Conservation (phyloP, 2,329 filamentous ascomycete species). For the Sarocladium brachiariae region DNA sequence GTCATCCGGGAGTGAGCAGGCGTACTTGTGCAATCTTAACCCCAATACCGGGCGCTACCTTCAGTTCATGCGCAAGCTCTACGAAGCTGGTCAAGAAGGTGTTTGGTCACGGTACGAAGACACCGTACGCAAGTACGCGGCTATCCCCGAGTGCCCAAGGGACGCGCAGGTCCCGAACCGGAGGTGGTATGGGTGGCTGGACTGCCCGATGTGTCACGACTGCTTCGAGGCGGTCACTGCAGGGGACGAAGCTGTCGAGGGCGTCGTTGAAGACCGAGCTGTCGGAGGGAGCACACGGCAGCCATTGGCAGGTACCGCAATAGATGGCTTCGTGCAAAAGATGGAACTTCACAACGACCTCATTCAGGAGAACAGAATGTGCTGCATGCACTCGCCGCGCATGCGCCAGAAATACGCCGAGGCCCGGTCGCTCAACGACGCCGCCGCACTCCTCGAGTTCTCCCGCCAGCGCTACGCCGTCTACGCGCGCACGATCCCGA, state of each 20-base stretch:
- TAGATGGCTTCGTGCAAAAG: neutral
- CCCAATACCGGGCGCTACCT: conserved; percentile 18
- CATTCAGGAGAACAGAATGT: conserved; percentile 22
- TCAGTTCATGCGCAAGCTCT: conserved; percentile 19
- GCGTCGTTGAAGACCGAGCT: conserved; percentile 10
- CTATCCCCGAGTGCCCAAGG: conserved; percentile 22
- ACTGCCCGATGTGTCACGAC: conserved; percentile 26
- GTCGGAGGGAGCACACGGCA: neutral
- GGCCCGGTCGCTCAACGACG: conserved; percentile 18
- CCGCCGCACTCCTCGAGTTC: conserved; percentile 18
- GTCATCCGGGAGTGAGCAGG: conserved; percentile 14
- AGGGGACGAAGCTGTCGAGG: conserved; percentile 18
- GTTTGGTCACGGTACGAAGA: conserved; percentile 23
- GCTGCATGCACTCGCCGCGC: conserved; percentile 30
- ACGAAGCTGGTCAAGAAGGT: conserved; percentile 24
- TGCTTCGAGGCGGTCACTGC: conserved; percentile 24
- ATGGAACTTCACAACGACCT: conserved; percentile 17
- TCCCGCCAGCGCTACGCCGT: conserved; percentile 15
- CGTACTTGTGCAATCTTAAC: conserved; percentile 25
- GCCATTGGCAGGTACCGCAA: neutral
- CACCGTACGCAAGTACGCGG: conserved; percentile 23
- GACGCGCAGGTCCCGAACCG: conserved; percentile 18
- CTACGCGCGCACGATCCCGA: conserved; percentile 22
- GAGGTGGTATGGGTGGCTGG: conserved; percentile 29
- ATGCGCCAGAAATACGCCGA: conserved; percentile 28